These are phyloP conservation scores for Gymnopilus junonius DNA, from an alignment of 768 basidiomycete species.

Conservation along the genomic window DNA sequence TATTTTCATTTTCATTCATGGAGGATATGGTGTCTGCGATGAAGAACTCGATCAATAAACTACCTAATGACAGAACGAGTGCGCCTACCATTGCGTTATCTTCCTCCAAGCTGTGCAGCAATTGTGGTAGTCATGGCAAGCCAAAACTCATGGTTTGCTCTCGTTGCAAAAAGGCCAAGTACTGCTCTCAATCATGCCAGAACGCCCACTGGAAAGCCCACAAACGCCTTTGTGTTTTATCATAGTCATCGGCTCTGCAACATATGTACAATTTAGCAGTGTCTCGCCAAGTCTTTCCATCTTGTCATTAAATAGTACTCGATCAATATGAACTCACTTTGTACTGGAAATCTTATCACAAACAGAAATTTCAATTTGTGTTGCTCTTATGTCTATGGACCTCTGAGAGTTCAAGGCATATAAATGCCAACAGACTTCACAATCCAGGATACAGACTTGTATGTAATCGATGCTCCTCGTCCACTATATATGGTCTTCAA, in stretches of 20 bases:
- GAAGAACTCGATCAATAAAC: background rate
- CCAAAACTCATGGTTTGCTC: constrained; percentile 34
- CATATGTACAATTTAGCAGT: too few species aligned
- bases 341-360: too few species aligned
- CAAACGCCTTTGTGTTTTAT: constrained; percentile 27
- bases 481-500: too few species aligned
- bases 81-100: background rate
- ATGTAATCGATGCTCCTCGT: too few species aligned
- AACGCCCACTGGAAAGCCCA: constrained; percentile 51
- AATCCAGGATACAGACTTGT: too few species aligned
- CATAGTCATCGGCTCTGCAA: background rate
- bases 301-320: too few species aligned
- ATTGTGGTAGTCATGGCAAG: constrained; percentile 27
- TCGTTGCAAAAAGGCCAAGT: constrained; percentile 41
- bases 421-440: too few species aligned
- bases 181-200: constrained; percentile 52
- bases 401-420: too few species aligned
- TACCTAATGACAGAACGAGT: background rate
- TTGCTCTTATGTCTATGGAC: too few species aligned
- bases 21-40: constrained; percentile 30
- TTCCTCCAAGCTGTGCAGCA: constrained; percentile 23
- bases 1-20: constrained; percentile 56
- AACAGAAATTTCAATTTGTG: too few species aligned
- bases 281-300: too few species aligned
- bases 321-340: too few species aligned